Evolutionary conservation across 2,329 filamentous ascomycete genomes (phyloP), one percentile per base, ranked within the genome.

Genomic region (Sporothrix protearum): DNA sequence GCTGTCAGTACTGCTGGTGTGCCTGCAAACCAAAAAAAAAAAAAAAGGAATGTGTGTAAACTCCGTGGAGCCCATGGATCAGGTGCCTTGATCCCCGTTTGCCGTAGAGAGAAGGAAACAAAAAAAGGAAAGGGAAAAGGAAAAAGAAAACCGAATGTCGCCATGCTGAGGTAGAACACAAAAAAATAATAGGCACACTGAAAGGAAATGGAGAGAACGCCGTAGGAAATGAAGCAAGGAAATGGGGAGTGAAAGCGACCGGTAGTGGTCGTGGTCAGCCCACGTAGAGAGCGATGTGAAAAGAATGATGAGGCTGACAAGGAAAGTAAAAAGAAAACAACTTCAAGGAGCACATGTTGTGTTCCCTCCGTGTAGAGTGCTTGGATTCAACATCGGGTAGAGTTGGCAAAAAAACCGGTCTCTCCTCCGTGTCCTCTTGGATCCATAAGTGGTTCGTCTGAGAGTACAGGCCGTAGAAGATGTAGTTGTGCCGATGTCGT

Each of bases 81-180:
- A n/a, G 28, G 19, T 47, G 42, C 36, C 28, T 67, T 67, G 63
- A 57, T 69, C 36, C 30, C 66, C 66, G 3, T 51, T 36, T 49
- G 42, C 63, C 25, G 61, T 30, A 28, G 39, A 42, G n/a, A 39
- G 39, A 45, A 45, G 39, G 10, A 22, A 64, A 64, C 2, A 68
- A 39, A 19, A 55, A 36, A 47, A 33, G 59, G 5, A 28, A 25
- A 7, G 28, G 49, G 10, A 16, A 68, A 36, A 47, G 19, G 22
- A 36, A 69, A 53, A 28, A 33, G 30, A 71, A 71, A 66, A 39
- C 42, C 14, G 14, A 45, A 22, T 16, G 14, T 71, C 63, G 70
- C 70, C 51, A 68, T 61, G 70, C 70, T 49, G 63, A 64, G 55
- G 42, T 14, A 19, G 67, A 70, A 49, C 67, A 71, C 68, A 74